Percentiles rank a stretch among this genome's conserved stretches.
Evolutionary conservation across 495 filamentous ascomycete genomes (phyloP).

Genomic region (Durotheca rogersii): DNA sequence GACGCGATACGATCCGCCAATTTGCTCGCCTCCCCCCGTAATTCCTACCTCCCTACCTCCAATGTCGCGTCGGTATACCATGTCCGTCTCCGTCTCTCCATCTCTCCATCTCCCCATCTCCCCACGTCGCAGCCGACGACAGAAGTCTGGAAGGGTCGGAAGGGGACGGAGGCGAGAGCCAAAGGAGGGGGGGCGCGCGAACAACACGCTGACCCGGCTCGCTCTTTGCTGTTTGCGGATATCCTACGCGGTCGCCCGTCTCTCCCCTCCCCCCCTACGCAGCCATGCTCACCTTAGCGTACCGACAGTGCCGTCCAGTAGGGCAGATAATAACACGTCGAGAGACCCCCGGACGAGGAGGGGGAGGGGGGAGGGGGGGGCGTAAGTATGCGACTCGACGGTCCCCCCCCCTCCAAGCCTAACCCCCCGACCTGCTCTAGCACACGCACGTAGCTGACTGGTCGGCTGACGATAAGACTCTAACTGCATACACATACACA

Average conservation of each 20-base stretch:
- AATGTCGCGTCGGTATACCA: not conserved
- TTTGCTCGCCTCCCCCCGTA: too few relatives aligned
- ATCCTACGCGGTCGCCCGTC: conserved; percentile 20
- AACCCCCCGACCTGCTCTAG: conserved; percentile 23
- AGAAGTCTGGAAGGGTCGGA: too few relatives aligned
- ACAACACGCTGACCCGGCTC: not conserved
- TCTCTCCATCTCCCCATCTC: too few relatives aligned
- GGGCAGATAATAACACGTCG: not conserved
- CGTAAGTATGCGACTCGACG: too few relatives aligned
- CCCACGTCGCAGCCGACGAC: too few relatives aligned
- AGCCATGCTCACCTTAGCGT: conserved; percentile 1
- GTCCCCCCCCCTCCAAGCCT: too few relatives aligned
- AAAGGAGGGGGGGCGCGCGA: too few relatives aligned
- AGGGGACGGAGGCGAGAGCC: too few relatives aligned
- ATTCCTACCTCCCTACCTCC: too few relatives aligned
- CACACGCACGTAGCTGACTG: conserved; percentile 15
- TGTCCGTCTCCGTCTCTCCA: too few relatives aligned
- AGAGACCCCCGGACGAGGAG: not conserved
- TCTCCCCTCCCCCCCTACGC: conserved; percentile 15
- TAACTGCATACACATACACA: not conserved
- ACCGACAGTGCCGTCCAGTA: not conserved
- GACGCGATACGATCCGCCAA: too few relatives aligned
- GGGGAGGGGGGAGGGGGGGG: conserved; percentile 10
- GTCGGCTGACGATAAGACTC: conserved; percentile 10
- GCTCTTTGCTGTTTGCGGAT: conserved; percentile 29